These are phyloP conservation scores for Hymenoscyphus linearis DNA, from an alignment of 2,329 filamentous ascomycete genomes.

Conservation along the genomic window DNA sequence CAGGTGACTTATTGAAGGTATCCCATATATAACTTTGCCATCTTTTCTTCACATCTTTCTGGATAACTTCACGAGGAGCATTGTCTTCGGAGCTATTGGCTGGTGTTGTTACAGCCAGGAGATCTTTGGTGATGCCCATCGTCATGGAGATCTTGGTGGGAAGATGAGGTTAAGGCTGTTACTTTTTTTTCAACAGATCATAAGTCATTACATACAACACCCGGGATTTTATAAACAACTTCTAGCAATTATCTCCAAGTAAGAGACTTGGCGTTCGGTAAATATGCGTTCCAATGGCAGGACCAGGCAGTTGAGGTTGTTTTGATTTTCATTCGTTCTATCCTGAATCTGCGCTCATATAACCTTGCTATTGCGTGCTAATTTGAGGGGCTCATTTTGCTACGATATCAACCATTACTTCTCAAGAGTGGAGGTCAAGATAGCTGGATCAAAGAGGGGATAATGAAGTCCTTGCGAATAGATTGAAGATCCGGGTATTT, in stretches of 20 bases:
- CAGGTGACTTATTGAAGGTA: not conserved
- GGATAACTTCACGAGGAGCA: not conserved
- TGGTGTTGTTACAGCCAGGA: not conserved
- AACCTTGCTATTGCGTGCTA: not conserved
- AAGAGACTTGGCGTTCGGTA: not conserved
- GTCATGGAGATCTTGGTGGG: not conserved
- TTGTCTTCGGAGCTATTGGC: not conserved
- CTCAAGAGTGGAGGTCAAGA: not conserved
- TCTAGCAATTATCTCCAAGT: not conserved
- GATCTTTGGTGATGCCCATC: not conserved
- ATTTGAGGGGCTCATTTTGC: not conserved
- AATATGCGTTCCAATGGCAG: not conserved
- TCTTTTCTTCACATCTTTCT: not conserved
- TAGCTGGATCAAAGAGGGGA: not conserved
- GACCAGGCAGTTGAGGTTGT: not conserved
- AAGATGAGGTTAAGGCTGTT: not conserved
- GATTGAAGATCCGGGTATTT: not conserved
- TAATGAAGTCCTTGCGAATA: not conserved
- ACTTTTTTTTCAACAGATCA: not conserved
- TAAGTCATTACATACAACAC: not conserved
- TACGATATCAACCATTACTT: not conserved
- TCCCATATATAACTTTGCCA: not conserved
- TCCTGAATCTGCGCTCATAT: not conserved
- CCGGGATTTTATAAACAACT: not conserved
- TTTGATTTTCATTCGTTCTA: not conserved